Conservation (phyloP, 306 rosid genomes). For the Dalbergia cochinchinensis region DNA sequence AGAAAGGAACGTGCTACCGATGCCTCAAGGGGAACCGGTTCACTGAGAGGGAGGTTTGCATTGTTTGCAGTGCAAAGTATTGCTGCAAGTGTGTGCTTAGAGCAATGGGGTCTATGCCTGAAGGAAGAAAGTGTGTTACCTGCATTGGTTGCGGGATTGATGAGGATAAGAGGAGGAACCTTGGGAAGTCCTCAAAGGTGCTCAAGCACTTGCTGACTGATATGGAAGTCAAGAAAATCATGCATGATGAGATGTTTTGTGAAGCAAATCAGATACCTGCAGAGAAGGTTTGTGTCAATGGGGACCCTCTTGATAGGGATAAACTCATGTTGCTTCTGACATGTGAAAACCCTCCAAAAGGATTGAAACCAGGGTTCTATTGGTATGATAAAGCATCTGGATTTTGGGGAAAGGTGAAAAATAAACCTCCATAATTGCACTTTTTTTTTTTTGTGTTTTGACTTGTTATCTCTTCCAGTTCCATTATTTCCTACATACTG, state of each 20-base stretch:
- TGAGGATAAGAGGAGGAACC: constrained; percentile 57
- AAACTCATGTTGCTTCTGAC: constrained; percentile 54
- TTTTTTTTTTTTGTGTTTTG: background rate
- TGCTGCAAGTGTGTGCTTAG: constrained; percentile 69
- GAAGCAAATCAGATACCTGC: constrained; percentile 67
- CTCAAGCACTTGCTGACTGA: constrained; percentile 62
- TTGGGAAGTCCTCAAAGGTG: constrained; percentile 70
- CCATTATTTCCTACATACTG: too few species aligned
- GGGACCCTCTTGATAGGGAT: constrained; percentile 55
- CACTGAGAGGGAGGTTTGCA: constrained; percentile 71
- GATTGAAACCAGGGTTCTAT: constrained; percentile 71
- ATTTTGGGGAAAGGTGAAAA: constrained; percentile 85
- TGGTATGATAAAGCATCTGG: constrained; percentile 89
- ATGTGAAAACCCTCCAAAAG: constrained; percentile 69
- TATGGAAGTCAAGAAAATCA: constrained; percentile 52
- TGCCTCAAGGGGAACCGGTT: constrained; percentile 71
- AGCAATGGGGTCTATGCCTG: constrained; percentile 91
- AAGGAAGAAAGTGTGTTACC: constrained; percentile 81
- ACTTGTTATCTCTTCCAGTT: too few species aligned
- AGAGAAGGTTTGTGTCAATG: constrained; percentile 61
- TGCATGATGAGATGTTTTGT: constrained; percentile 59
- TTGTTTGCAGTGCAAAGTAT: constrained; percentile 80
- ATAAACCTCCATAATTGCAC: constrained; percentile 16
- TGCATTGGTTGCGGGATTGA: constrained; percentile 70
- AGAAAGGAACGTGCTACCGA: constrained; percentile 69